These are phyloP conservation scores for Eucalyptus pauciflora DNA, from an alignment of 345 rosid genomes.

Conservation along the genomic window DNA sequence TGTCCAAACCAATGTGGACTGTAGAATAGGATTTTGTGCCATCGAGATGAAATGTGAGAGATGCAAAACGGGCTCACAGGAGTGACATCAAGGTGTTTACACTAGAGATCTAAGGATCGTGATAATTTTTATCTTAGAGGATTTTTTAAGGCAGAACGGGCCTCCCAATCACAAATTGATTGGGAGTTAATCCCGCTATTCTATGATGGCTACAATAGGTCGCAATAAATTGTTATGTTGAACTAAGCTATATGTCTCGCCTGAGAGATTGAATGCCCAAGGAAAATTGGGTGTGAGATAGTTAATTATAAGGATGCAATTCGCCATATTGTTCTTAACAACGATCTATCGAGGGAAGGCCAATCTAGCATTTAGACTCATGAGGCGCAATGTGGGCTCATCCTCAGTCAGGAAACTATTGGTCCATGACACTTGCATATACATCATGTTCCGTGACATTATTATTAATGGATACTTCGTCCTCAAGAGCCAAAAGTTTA, in stretches of 20 bases:
- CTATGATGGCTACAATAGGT: background rate
- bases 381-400: fast-evolving
- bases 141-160: fast-evolving
- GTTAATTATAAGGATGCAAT: background rate
- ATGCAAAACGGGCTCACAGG: fast-evolving
- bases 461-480: background rate
- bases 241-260: background rate
- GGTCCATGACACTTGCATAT: fast-evolving
- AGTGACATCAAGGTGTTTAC: background rate
- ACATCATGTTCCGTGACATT: fast-evolving
- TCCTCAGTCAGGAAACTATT: fast-evolving
- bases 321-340: fast-evolving
- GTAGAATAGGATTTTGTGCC: background rate
- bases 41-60: background rate
- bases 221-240: fast-evolving
- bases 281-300: background rate
- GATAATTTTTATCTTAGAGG: fast-evolving
- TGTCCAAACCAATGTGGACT: fast-evolving
- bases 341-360: fast-evolving
- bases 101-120: fast-evolving
- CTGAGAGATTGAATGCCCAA: fast-evolving
- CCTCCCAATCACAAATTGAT: background rate
- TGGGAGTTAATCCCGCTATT: fast-evolving
- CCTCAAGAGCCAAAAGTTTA: fast-evolving
- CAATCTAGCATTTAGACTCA: background rate